Conservation (phyloP, 2,329 filamentous ascomycete species). For the Ceratocystis papillata region DNA sequence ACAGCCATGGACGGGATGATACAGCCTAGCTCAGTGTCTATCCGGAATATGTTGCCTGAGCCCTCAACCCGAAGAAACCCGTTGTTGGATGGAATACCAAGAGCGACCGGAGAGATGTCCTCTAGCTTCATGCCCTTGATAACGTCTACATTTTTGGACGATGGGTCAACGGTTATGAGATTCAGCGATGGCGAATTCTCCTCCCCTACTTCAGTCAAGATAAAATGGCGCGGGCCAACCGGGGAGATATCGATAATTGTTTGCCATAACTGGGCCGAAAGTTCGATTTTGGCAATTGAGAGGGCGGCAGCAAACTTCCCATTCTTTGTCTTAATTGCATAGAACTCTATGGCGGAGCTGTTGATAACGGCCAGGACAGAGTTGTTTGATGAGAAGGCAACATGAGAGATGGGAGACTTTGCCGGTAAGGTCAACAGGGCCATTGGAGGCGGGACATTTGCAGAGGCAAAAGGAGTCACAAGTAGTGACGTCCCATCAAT, state of each 20-base stretch:
- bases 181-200: neutral
- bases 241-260: conserved; percentile 16
- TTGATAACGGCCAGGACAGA: conserved; percentile 63
- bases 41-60: conserved; percentile 18
- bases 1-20: conserved; percentile 7
- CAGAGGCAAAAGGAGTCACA: conserved; percentile 70
- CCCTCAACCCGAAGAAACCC: conserved; percentile 17
- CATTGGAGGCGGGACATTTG: conserved; percentile 90
- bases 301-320: conserved; percentile 31
- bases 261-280: neutral
- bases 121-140: neutral
- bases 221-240: conserved; percentile 12
- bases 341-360: conserved; percentile 54
- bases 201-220: neutral
- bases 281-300: conserved; percentile 13
- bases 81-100: conserved; percentile 14
- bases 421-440: conserved; percentile 62
- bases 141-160: neutral
- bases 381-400: conserved; percentile 58
- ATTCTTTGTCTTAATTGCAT: conserved; percentile 54
- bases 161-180: conserved; percentile 3
- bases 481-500: conserved; percentile 73
- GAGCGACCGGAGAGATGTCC: neutral
- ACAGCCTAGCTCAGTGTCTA: conserved; percentile 11
- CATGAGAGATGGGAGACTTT: conserved; percentile 56